Evolutionary conservation across 2,329 filamentous ascomycete genomes (phyloP).

Genomic region (Westerdykella sp.): DNA sequence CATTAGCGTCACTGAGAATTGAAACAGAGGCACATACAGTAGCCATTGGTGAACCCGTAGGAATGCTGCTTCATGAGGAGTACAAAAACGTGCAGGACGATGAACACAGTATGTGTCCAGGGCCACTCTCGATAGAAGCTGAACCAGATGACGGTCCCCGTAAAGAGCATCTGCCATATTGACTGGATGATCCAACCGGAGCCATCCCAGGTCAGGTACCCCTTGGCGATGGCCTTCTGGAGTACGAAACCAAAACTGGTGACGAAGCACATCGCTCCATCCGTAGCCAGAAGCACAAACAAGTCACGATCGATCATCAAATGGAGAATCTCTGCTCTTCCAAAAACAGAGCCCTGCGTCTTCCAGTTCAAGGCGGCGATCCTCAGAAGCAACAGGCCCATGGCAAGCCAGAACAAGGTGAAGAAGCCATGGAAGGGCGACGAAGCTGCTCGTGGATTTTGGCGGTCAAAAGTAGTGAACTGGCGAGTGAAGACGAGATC

Average conservation of each 20-base stretch:
- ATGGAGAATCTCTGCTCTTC: conserved; percentile 64
- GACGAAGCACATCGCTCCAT: conserved; percentile 61
- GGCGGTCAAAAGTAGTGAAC: conserved; percentile 68
- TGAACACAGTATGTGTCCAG: conserved; percentile 76
- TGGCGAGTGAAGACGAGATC: conserved; percentile 66
- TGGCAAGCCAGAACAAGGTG: conserved; percentile 69
- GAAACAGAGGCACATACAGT: conserved; percentile 39
- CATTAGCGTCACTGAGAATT: not conserved
- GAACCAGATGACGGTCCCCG: conserved; percentile 57
- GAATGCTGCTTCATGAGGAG: conserved; percentile 83
- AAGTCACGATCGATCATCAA: conserved; percentile 58
- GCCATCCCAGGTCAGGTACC: conserved; percentile 60
- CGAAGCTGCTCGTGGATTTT: conserved; percentile 58
- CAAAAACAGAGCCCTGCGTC: conserved; percentile 61
- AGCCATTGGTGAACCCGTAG: conserved; percentile 72
- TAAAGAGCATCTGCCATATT: conserved; percentile 63
- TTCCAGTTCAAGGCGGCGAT: conserved; percentile 64
- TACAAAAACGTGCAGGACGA: conserved; percentile 65
- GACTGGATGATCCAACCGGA: conserved; percentile 70
- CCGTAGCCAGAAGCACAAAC: conserved; percentile 51
- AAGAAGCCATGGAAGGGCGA: conserved; percentile 76
- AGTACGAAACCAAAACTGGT: conserved; percentile 61
- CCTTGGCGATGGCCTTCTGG: conserved; percentile 54
- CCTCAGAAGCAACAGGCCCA: conserved; percentile 60
- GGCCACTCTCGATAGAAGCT: conserved; percentile 69